A percentile compares a stretch with the other conserved stretches of the same genome.
These are phyloP conservation scores for Wickerhamomyces silvicola DNA, from an alignment of 805 yeast species.

Conservation along the genomic window DNA sequence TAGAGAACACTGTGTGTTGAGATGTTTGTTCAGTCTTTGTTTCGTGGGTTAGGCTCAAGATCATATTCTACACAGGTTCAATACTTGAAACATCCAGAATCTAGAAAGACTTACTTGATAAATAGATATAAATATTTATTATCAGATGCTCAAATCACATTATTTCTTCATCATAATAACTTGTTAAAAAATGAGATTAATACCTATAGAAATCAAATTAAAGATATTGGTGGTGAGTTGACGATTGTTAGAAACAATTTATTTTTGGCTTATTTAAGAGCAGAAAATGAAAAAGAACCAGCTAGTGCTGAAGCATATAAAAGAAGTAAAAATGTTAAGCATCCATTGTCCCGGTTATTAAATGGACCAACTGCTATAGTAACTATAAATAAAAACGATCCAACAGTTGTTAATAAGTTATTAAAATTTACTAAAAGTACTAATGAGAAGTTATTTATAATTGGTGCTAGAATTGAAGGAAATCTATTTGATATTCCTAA, in stretches of 20 bases:
- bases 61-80: constrained; percentile 31
- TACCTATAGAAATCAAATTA: constrained; percentile 53
- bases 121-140: constrained; percentile 73
- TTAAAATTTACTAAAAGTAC: constrained; percentile 54
- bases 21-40: no score
- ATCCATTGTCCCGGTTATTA: constrained; percentile 66
- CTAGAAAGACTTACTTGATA: constrained; percentile 82
- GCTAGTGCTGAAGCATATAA: constrained; percentile 48
- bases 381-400: constrained; percentile 61
- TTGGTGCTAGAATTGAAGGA: constrained; percentile 81
- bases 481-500: constrained; percentile 45
- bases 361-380: constrained; percentile 85
- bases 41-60: constrained; percentile 17
- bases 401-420: constrained; percentile 56
- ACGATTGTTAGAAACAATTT: constrained; percentile 63
- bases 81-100: constrained; percentile 48
- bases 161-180: constrained; percentile 83
- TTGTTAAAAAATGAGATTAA: constrained; percentile 63
- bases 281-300: constrained; percentile 67
- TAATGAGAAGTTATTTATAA: constrained; percentile 67
- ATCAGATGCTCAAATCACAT: constrained; percentile 59
- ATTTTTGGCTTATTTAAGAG: constrained; percentile 71
- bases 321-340: constrained; percentile 37
- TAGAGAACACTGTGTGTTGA: no score
- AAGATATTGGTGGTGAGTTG: constrained; percentile 60